Evolutionary conservation across 2,329 filamentous ascomycete species (phyloP), one percentile per base, ranked within the genome.

Genomic region (Mycosphaerella arachidis): DNA sequence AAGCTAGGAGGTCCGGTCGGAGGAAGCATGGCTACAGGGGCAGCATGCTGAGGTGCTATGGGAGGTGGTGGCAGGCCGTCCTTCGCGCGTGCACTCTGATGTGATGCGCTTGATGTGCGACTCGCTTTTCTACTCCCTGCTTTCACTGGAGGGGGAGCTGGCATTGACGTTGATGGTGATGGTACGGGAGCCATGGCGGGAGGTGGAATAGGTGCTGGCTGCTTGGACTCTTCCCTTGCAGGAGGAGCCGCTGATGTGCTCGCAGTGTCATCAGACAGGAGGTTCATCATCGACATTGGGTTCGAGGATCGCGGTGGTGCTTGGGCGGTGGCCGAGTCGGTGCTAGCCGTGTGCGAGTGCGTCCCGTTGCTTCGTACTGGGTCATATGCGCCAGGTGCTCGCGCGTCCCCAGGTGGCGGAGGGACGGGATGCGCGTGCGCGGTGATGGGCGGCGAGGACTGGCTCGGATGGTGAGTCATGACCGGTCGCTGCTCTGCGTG

Each of bases 241-340:
- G 54, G 9, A 8, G 40, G 33, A 43, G 64, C 62, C 46, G 57
- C 40, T n/a, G 59, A 43, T 35, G 54, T 48, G 48, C 24, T 56
- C 33, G 50, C 50, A 20, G 58, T 48, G 20, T 89, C 83, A 66
- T 85, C 92, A 4, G 91, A 93, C 48, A 97, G 86, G 61, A 97
- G 95, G 73, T 92, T 97, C 66, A 91, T 94, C 71, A 97, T 94
- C 5, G 92, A 94, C 92, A 97, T 97, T 56, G 92, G 89, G 73
- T 96, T 90, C 60, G 88, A 87, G 45, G 87, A 82, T 73, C 92
- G 86, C 20, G 75, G 73, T 33, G 74, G 72, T 24, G 73, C 72
- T 52, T 71, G 73, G 6, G 63, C 56, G 20, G 62, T 56, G 1
- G 59, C 52, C 33, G 65, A 66, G 3, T 70, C 69, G 31, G 64